phyloP scores from a whole-genome alignment of 1,139 yeast genomes.

The Geotrichum aggregatum region DNA sequence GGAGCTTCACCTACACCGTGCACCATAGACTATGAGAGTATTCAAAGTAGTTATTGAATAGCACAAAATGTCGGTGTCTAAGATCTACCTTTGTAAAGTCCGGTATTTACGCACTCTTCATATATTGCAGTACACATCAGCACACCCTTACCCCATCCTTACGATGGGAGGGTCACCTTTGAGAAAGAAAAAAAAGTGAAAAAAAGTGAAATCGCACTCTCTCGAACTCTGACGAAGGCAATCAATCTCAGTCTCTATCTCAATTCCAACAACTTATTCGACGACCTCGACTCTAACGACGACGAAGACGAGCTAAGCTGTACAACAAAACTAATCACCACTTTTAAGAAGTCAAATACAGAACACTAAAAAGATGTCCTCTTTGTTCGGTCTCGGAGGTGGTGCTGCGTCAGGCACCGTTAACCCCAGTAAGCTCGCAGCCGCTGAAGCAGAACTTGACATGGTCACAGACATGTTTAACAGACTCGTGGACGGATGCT shows the following conservation, averaged over 20 bases:
- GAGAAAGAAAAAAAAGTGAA: background rate
- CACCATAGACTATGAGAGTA: too few species aligned
- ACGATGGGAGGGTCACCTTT: background rate
- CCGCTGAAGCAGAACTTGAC: conserved; percentile 88
- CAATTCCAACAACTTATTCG: too few species aligned
- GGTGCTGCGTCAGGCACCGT: conserved; percentile 37
- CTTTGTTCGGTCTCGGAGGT: conserved; percentile 78
- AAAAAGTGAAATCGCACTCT: background rate
- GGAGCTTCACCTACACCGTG: too few species aligned
- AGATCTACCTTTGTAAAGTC: too few species aligned
- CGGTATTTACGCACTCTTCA: too few species aligned
- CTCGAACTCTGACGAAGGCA: background rate
- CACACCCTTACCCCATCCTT: background rate
- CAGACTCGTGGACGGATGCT: conserved; percentile 74
- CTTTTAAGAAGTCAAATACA: conserved; percentile 17
- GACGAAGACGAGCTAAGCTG: background rate
- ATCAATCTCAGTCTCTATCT: background rate
- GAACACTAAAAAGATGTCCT: too few species aligned
- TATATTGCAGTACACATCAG: background rate
- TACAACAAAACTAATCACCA: background rate
- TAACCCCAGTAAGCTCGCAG: conserved; percentile 46
- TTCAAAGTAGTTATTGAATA: too few species aligned
- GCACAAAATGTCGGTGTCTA: too few species aligned
- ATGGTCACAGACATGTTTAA: conserved; percentile 98
- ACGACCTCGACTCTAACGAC: too few species aligned